Conservation (phyloP, 345 rosid genomes). For the Melaleuca alternifolia region DNA sequence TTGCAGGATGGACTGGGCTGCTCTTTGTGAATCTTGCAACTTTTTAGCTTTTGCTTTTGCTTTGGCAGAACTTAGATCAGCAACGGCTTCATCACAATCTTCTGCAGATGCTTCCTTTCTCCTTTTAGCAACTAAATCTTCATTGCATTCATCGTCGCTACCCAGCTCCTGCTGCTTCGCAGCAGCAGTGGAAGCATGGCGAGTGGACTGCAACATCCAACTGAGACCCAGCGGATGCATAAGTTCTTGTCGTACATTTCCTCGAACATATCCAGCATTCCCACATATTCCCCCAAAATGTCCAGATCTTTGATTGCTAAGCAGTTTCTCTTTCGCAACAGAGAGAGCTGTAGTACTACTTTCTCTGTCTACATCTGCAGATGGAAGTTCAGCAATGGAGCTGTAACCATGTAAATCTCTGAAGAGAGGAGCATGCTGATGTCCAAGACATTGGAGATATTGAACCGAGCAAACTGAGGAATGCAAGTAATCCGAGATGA, state of each 20-base stretch:
- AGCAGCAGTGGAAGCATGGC: constrained; percentile 50
- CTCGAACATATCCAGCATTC: constrained; percentile 5
- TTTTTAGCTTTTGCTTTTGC: constrained; percentile 58
- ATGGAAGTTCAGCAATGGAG: constrained; percentile 3
- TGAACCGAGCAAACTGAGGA: constrained; percentile 25
- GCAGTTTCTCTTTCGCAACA: constrained; percentile 11
- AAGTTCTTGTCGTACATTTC: constrained; percentile 15
- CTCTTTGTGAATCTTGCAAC: constrained; percentile 38
- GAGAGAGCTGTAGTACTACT: not conserved
- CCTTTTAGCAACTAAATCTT: constrained; percentile 20
- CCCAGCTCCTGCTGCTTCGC: constrained; percentile 46
- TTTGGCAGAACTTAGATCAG: constrained; percentile 47
- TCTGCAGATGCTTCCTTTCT: constrained; percentile 68
- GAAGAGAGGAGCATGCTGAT: constrained; percentile 4
- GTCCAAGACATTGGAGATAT: constrained; percentile 25
- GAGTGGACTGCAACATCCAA: constrained; percentile 15
- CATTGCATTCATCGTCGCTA: constrained; percentile 45
- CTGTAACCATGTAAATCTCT: constrained; percentile 17
- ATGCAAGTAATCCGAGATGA: constrained; percentile 34
- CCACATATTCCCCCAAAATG: constrained; percentile 10
- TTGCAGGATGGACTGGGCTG: constrained; percentile 29
- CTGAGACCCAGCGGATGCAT: constrained; percentile 18
- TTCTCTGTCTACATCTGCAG: constrained; percentile 4
- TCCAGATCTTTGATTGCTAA: constrained; percentile 9
- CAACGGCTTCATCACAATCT: constrained; percentile 77